Percentiles rank a stretch among this genome's conserved stretches.
Evolutionary conservation across 2,329 filamentous ascomycete genomes (phyloP).

Genomic region (Sporothrix schenckii): DNA sequence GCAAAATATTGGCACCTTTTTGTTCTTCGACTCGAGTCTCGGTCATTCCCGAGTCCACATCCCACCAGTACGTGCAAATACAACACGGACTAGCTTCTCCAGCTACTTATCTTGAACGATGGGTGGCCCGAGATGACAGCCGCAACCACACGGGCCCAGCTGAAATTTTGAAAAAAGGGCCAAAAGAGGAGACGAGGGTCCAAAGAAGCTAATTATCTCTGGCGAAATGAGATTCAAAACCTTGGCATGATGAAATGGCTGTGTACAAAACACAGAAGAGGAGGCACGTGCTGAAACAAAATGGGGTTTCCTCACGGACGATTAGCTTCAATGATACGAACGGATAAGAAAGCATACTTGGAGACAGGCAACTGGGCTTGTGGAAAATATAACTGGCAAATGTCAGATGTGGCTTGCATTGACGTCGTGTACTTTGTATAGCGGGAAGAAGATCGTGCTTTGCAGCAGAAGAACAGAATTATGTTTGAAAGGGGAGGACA

Average conservation of each 20-base stretch:
- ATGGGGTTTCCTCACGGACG: constrained; percentile 3
- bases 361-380: no score
- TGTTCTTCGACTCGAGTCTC: background rate
- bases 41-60: constrained; percentile 14
- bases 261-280: background rate
- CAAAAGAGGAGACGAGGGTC: background rate
- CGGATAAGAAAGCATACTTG: background rate
- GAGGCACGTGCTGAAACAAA: constrained; percentile 1
- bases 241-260: constrained; percentile 15
- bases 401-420: background rate
- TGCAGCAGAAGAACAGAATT: background rate
- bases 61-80: background rate
- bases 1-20: background rate
- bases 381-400: background rate
- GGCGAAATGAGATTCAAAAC: constrained; percentile 15
- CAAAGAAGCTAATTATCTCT: background rate
- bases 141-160: constrained; percentile 1
- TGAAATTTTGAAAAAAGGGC: background rate
- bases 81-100: background rate
- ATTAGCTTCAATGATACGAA: background rate
- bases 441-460: background rate
- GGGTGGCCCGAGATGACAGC: background rate
- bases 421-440: background rate
- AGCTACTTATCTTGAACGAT: constrained; percentile 17
- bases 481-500: background rate